Evolutionary conservation across 2,329 filamentous ascomycete species (phyloP).

Genomic region (Madurella mycetomatis): DNA sequence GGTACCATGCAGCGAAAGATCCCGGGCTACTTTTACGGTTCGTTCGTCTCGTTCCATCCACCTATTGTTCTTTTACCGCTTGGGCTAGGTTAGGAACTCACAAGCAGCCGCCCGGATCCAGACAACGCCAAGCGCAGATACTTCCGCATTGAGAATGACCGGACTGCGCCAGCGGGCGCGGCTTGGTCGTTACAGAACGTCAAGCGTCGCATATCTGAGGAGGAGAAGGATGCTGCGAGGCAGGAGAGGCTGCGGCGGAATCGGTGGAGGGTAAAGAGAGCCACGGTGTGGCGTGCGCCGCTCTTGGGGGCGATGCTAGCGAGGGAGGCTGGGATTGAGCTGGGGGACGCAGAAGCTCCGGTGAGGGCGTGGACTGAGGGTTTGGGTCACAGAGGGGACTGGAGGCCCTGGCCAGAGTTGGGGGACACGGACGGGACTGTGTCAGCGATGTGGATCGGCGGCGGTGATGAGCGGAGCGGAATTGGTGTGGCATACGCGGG

Average conservation of each 20-base stretch:
- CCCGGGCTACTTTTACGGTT: slow-evolving; percentile 22
- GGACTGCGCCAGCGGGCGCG: slow-evolving; percentile 37
- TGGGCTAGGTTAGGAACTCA: neutral
- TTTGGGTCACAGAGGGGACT: slow-evolving; percentile 37
- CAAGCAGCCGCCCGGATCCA: slow-evolving; percentile 23
- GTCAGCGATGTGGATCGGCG: slow-evolving; percentile 18
- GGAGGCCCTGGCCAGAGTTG: slow-evolving; percentile 34
- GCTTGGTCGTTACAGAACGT: slow-evolving; percentile 20
- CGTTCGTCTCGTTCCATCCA: neutral
- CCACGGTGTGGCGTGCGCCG: neutral
- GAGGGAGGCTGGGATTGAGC: neutral
- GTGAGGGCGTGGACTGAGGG: slow-evolving; percentile 32
- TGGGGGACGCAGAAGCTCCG: neutral
- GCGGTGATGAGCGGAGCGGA: slow-evolving; percentile 15
- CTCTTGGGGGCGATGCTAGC: slow-evolving; percentile 13
- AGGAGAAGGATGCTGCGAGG: neutral
- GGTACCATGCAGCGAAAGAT: slow-evolving; percentile 15
- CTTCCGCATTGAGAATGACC: slow-evolving; percentile 60
- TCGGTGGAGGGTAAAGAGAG: slow-evolving; percentile 1
- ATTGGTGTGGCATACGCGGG: slow-evolving; percentile 28
- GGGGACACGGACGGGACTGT: neutral
- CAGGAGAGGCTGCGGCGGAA: neutral
- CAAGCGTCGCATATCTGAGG: slow-evolving; percentile 16
- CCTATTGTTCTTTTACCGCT: neutral
- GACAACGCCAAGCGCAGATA: slow-evolving; percentile 59